phyloP scores from a whole-genome alignment of 441 rosid genomes.

The Arabidopsis hybrid region DNA sequence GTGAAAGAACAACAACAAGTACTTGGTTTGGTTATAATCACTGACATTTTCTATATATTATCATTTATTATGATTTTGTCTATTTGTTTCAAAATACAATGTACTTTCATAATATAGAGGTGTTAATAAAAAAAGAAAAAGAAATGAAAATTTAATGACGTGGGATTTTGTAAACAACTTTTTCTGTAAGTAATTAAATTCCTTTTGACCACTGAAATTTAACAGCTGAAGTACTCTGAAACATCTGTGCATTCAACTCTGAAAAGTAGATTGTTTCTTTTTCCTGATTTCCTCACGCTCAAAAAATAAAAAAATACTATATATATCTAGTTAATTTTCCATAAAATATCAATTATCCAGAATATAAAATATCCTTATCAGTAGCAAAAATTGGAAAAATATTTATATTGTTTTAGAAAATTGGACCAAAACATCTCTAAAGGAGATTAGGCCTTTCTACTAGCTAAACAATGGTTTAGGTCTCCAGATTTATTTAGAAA shows the following conservation, averaged over 20 bases:
- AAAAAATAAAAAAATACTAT: not conserved
- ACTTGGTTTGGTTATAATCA: conserved; percentile 11
- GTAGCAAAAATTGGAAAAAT: not conserved
- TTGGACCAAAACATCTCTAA: conserved; percentile 10
- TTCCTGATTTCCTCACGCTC: conserved; percentile 33
- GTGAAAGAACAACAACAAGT: conserved; percentile 2
- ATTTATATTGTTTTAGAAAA: not conserved
- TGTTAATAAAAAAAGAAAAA: not conserved
- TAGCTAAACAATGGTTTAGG: conserved; percentile 20
- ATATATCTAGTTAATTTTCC: not conserved
- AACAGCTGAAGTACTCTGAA: conserved; percentile 45
- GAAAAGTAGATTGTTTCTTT: conserved; percentile 38
- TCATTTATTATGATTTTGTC: conserved; percentile 3
- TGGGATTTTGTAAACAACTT: conserved; percentile 36
- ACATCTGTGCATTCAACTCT: conserved; percentile 44
- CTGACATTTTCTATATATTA: not conserved
- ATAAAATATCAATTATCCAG: conserved; percentile 8
- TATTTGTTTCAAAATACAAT: not conserved
- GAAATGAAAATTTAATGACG: not conserved
- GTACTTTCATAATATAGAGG: conserved; percentile 8
- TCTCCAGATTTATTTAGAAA: not conserved
- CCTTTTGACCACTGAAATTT: conserved; percentile 38
- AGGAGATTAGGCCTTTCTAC: conserved; percentile 11
- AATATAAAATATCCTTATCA: not conserved
- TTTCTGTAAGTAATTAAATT: conserved; percentile 39